These are phyloP conservation scores for Fusarium tjaetaba DNA, from an alignment of 2,329 filamentous ascomycete species.

Conservation along the genomic window DNA sequence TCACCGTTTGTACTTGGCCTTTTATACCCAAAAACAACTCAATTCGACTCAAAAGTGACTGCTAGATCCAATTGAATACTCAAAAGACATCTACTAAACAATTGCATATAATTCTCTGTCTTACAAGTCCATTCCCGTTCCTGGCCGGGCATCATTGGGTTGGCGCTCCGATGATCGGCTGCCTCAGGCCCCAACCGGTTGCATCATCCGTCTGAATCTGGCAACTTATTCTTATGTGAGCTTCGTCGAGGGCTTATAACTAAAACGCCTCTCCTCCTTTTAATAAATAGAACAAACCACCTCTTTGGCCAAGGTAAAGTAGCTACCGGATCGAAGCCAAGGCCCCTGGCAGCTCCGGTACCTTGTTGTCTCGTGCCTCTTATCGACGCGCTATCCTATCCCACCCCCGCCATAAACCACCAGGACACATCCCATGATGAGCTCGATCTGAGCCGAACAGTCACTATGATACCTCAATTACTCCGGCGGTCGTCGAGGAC, in stretches of 20 bases:
- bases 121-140: neutral
- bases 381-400: constrained; percentile 16
- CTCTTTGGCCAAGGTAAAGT: constrained; percentile 10
- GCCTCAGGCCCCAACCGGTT: constrained; percentile 44
- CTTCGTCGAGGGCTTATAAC: constrained; percentile 23
- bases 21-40: neutral
- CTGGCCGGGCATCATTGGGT: neutral
- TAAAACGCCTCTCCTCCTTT: neutral
- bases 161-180: constrained; percentile 39
- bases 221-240: constrained; percentile 32
- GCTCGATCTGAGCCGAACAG: constrained; percentile 38
- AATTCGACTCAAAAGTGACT: neutral
- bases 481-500: constrained; percentile 47
- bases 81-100: neutral
- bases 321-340: constrained; percentile 20
- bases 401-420: constrained; percentile 39
- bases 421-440: constrained; percentile 41
- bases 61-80: neutral
- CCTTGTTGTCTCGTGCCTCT: constrained; percentile 29
- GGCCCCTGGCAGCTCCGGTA: constrained; percentile 28
- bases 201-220: constrained; percentile 41
- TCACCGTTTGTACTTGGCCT: neutral
- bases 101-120: neutral
- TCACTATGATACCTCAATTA: constrained; percentile 52
- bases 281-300: neutral